Evolutionary conservation across 2,329 filamentous ascomycete species (phyloP).

Genomic region (Capronia coronata): DNA sequence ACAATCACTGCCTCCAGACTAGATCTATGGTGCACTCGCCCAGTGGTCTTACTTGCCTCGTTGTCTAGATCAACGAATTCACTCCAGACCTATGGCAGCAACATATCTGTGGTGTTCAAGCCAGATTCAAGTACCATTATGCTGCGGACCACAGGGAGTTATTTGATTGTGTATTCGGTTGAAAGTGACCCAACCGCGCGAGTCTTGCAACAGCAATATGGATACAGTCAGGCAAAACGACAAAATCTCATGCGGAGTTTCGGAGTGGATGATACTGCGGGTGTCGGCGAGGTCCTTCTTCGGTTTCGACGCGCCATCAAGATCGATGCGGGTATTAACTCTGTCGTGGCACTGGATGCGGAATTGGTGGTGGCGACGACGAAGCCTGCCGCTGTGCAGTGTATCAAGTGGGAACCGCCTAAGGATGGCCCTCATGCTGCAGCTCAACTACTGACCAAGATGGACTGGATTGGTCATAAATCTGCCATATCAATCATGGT

Average conservation of each 20-base stretch:
- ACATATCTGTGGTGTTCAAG: slow-evolving; percentile 75
- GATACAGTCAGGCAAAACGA: slow-evolving; percentile 42
- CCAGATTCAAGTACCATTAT: slow-evolving; percentile 91
- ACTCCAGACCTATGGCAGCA: slow-evolving; percentile 73
- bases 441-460: slow-evolving; percentile 81
- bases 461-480: slow-evolving; percentile 78
- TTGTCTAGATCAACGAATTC: slow-evolving; percentile 77
- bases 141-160: slow-evolving; percentile 77
- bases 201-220: slow-evolving; percentile 79
- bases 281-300: slow-evolving; percentile 78
- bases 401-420: slow-evolving; percentile 89
- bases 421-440: slow-evolving; percentile 74
- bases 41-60: slow-evolving; percentile 78
- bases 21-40: slow-evolving; percentile 97
- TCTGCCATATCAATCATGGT: slow-evolving; percentile 74
- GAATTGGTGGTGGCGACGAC: slow-evolving; percentile 86
- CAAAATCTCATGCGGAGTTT: slow-evolving; percentile 46
- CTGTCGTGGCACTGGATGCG: slow-evolving; percentile 80
- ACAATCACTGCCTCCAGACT: slow-evolving; percentile 79
- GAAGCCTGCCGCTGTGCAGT: slow-evolving; percentile 91
- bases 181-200: slow-evolving; percentile 74
- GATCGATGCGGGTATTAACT: slow-evolving; percentile 88
- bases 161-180: slow-evolving; percentile 88
- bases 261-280: slow-evolving; percentile 73
- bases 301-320: slow-evolving; percentile 97